Percentiles rank a stretch among this genome's conserved stretches.
Evolutionary conservation across 1,284 basidiomycete genomes (phyloP).

Genomic region (Tylopilus sp.): DNA sequence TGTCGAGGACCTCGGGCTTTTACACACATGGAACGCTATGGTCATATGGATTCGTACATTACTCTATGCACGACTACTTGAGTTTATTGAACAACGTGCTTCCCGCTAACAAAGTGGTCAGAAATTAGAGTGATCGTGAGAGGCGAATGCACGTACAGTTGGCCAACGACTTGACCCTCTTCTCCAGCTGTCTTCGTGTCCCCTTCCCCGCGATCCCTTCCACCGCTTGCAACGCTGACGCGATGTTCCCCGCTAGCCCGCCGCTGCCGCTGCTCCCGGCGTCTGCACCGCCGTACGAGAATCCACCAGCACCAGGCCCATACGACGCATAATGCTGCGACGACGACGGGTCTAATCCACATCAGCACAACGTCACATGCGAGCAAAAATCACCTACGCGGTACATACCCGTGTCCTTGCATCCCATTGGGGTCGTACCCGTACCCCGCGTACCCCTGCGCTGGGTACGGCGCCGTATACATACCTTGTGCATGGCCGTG

Average conservation of each 20-base stretch:
- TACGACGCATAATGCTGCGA: constrained; percentile 17
- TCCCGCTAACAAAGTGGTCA: constrained; percentile 15
- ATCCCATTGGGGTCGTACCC: background rate
- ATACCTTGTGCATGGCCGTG: background rate
- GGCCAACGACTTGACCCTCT: constrained; percentile 27
- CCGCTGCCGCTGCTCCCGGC: background rate
- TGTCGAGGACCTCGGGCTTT: constrained; percentile 14
- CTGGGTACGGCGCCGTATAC: background rate
- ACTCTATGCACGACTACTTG: constrained; percentile 19
- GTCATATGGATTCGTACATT: background rate
- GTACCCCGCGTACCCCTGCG: background rate
- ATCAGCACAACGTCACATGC: background rate
- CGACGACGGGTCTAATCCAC: constrained; percentile 2
- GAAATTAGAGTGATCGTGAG: background rate
- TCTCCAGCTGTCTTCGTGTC: constrained; percentile 35
- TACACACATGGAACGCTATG: constrained; percentile 13
- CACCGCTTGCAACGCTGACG: constrained; percentile 31
- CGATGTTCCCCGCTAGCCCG: constrained; percentile 2
- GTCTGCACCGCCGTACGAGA: background rate
- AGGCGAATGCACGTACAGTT: constrained; percentile 32
- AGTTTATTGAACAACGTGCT: constrained; percentile 29
- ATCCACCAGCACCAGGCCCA: constrained; percentile 5
- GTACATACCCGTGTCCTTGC: constrained; percentile 17
- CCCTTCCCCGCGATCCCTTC: constrained; percentile 40
- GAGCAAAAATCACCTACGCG: constrained; percentile 21